Conservation (phyloP, 306 rosid species). For the Abrus pulchellus region DNA sequence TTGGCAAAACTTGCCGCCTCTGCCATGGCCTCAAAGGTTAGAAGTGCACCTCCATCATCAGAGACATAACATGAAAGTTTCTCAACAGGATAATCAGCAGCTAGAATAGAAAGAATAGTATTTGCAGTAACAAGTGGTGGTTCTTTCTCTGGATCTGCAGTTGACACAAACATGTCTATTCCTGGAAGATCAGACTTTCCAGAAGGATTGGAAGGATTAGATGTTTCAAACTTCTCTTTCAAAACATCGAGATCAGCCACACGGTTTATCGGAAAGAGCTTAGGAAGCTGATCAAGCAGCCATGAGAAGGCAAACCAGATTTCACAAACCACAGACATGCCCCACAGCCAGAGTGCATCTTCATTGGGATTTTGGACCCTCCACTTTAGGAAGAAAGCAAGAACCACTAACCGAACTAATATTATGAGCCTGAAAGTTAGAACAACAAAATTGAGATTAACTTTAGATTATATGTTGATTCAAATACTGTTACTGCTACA, state of each 20-base stretch:
- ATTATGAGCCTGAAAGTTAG: slow-evolving; percentile 66
- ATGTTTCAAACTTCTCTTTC: slow-evolving; percentile 78
- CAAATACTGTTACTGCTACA: neutral
- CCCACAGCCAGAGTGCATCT: slow-evolving; percentile 86
- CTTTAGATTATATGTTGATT: slow-evolving; percentile 2
- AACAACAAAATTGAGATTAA: slow-evolving; percentile 25
- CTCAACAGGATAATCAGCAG: slow-evolving; percentile 80
- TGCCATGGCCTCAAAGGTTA: slow-evolving; percentile 90
- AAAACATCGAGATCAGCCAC: slow-evolving; percentile 61
- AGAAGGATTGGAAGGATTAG: slow-evolving; percentile 61
- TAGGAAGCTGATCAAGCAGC: slow-evolving; percentile 88
- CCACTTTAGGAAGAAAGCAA: slow-evolving; percentile 69
- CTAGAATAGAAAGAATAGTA: slow-evolving; percentile 81
- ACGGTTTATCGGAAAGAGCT: slow-evolving; percentile 84
- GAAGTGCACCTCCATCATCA: slow-evolving; percentile 89
- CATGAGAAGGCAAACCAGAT: slow-evolving; percentile 90
- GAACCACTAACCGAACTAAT: slow-evolving; percentile 64
- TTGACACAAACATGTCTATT: slow-evolving; percentile 78
- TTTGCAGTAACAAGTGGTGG: slow-evolving; percentile 89
- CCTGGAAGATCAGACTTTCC: slow-evolving; percentile 92
- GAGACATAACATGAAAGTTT: slow-evolving; percentile 87
- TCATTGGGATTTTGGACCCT: slow-evolving; percentile 72
- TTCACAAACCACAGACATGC: slow-evolving; percentile 84
- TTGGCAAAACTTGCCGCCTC: slow-evolving; percentile 90
- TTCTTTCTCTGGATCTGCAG: slow-evolving; percentile 87